phyloP scores from a whole-genome alignment of 371 early-diverging fungal genomes.

The Rhizomucor pusillus region DNA sequence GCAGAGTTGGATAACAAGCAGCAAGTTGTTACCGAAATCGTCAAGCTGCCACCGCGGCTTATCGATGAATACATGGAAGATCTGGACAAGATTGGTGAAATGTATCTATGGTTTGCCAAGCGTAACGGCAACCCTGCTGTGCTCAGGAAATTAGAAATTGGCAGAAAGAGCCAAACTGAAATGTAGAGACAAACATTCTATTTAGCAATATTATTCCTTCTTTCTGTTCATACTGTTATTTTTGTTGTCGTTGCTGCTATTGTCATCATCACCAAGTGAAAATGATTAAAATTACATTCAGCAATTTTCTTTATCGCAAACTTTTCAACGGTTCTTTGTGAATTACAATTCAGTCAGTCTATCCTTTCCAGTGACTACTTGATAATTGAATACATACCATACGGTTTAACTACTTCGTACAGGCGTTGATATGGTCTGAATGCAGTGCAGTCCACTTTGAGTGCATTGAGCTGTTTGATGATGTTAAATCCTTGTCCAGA shows the following conservation, averaged over 20 bases:
- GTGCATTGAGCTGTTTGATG: constrained; percentile 5
- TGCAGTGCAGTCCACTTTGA: constrained; percentile 11
- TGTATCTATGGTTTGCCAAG: constrained; percentile 49
- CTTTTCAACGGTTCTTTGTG: too few relatives aligned
- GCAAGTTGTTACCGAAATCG: constrained; percentile 36
- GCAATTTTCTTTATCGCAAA: too few relatives aligned
- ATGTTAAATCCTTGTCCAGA: too few relatives aligned
- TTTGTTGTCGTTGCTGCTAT: too few relatives aligned
- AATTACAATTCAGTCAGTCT: too few relatives aligned
- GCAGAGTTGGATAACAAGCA: constrained; percentile 29
- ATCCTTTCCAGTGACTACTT: too few relatives aligned
- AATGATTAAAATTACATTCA: too few relatives aligned
- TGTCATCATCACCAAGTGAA: too few relatives aligned
- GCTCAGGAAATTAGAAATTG: constrained; percentile 14
- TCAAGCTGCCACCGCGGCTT: constrained; percentile 26
- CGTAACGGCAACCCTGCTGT: constrained; percentile 20
- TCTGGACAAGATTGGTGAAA: constrained; percentile 38
- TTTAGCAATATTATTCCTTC: neutral
- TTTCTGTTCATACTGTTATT: neutral
- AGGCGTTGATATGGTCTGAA: constrained; percentile 15
- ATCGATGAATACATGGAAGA: constrained; percentile 36
- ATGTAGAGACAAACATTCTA: too few relatives aligned
- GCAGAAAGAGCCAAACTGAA: too few relatives aligned
- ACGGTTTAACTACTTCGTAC: constrained; percentile 19
- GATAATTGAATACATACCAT: constrained; percentile 17